Percentiles rank a stretch among this genome's conserved stretches.
Conservation (phyloP, 169 alveolate genomes). For the Babesia bigemina region DNA sequence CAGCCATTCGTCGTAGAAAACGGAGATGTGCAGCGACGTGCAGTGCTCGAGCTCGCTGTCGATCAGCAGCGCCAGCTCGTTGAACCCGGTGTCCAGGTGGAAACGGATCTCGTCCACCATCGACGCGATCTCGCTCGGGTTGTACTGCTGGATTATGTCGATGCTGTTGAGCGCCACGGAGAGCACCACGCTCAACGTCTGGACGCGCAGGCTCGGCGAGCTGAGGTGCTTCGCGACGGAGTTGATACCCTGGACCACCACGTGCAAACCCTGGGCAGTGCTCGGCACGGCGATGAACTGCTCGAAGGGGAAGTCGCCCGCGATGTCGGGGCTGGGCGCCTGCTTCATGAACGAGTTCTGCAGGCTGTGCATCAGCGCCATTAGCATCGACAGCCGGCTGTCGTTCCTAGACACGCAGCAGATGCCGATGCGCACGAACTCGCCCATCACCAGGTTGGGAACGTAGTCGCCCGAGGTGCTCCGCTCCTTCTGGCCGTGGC, state of each 20-base stretch:
- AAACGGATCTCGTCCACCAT: constrained; percentile 58
- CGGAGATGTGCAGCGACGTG: constrained; percentile 26
- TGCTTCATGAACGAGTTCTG: constrained; percentile 20
- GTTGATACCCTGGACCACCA: constrained; percentile 24
- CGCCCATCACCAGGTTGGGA: constrained; percentile 56
- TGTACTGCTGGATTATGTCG: not conserved
- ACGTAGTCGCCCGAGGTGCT: constrained; percentile 16
- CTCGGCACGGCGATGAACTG: constrained; percentile 31
- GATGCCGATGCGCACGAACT: constrained; percentile 36
- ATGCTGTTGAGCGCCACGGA: constrained; percentile 3
- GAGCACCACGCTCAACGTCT: constrained; percentile 7
- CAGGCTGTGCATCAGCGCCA: constrained; percentile 24
- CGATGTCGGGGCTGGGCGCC: constrained; percentile 21
- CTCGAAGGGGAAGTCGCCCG: constrained; percentile 21
- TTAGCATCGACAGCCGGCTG: constrained; percentile 35
- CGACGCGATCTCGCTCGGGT: constrained; percentile 1
- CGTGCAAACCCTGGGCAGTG: constrained; percentile 18
- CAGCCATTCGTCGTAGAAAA: constrained; percentile 62
- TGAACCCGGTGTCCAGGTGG: constrained; percentile 49
- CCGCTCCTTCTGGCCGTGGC: not conserved
- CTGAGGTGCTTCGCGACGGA: constrained; percentile 11
- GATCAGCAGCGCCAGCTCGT: constrained; percentile 20
- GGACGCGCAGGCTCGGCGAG: constrained; percentile 15
- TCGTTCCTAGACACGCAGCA: constrained; percentile 25
- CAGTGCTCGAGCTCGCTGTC: constrained; percentile 31